These are phyloP conservation scores for Oryza longistaminata DNA, from an alignment of 176 grass and related monocot genomes.

Conservation along the genomic window DNA sequence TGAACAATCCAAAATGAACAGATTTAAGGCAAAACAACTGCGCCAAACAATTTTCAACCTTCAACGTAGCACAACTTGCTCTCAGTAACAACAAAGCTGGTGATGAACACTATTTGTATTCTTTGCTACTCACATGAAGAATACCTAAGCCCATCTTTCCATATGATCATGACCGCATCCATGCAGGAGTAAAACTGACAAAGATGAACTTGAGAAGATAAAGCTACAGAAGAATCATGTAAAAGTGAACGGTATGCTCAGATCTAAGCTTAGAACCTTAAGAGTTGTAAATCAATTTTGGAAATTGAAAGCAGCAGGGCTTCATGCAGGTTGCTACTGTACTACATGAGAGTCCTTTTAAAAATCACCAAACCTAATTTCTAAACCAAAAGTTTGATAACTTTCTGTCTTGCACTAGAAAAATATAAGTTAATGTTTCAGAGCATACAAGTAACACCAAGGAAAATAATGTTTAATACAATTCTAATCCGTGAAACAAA, in stretches of 20 bases:
- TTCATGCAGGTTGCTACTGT: conserved; percentile 14
- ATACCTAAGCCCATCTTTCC: conserved; percentile 11
- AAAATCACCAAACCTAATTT: conserved; percentile 17
- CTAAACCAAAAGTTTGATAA: neutral
- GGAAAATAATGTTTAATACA: neutral
- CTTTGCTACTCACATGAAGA: conserved; percentile 21
- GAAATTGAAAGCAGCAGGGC: neutral
- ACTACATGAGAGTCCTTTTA: neutral
- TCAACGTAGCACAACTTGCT: neutral
- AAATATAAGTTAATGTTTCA: neutral
- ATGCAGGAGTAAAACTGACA: conserved; percentile 20
- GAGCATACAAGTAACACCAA: conserved; percentile 11
- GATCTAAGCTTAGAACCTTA: neutral
- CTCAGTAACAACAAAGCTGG: conserved; percentile 24
- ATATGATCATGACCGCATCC: conserved; percentile 32
- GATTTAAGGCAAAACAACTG: conserved; percentile 31
- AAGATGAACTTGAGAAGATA: conserved; percentile 27
- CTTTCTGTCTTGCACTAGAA: neutral
- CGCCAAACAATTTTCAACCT: conserved; percentile 1
- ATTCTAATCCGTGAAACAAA: conserved; percentile 4
- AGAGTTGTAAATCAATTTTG: neutral
- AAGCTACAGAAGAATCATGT: conserved; percentile 1
- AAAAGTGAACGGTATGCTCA: conserved; percentile 17
- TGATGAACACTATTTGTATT: conserved; percentile 4
- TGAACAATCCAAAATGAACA: conserved; percentile 27